Evolutionary conservation across 805 yeast species (phyloP).

Genomic region (Komagataella phaffii): DNA sequence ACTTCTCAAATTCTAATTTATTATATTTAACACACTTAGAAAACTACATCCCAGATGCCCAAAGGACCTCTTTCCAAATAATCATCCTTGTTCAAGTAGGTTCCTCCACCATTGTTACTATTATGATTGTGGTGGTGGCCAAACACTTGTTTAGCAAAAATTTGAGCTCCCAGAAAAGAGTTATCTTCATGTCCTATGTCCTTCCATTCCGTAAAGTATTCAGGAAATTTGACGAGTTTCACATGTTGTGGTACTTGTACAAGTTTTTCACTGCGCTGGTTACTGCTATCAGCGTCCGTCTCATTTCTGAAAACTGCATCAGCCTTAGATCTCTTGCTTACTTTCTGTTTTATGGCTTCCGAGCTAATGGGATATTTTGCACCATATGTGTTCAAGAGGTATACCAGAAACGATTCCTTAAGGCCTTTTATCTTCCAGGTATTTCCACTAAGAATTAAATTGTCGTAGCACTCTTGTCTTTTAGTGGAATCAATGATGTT

Average conservation of each 20-base stretch:
- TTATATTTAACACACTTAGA: neutral
- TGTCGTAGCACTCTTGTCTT: slow-evolving; percentile 78
- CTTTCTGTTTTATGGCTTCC: slow-evolving; percentile 4
- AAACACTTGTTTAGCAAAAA: slow-evolving; percentile 76
- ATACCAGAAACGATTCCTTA: slow-evolving; percentile 49
- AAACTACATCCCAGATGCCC: slow-evolving; percentile 55
- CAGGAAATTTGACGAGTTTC: slow-evolving; percentile 61
- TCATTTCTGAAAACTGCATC: slow-evolving; percentile 17
- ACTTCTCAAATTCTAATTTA: neutral
- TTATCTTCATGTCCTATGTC: slow-evolving; percentile 57
- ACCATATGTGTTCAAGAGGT: slow-evolving; percentile 25
- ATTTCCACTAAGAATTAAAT: slow-evolving; percentile 68
- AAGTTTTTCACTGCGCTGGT: slow-evolving; percentile 12
- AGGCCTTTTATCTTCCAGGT: slow-evolving; percentile 68
- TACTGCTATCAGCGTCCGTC: slow-evolving; percentile 1
- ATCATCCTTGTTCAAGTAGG: slow-evolving; percentile 54
- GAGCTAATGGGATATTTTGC: slow-evolving; percentile 25
- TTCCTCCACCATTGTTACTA: slow-evolving; percentile 38
- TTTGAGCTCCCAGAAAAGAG: slow-evolving; percentile 75
- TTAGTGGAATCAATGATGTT: slow-evolving; percentile 47
- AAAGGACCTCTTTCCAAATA: slow-evolving; percentile 75
- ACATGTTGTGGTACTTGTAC: slow-evolving; percentile 74
- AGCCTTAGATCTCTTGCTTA: slow-evolving; percentile 4
- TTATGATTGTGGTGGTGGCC: slow-evolving; percentile 18
- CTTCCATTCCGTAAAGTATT: slow-evolving; percentile 93